These are phyloP conservation scores for Yamadazyma trypodendri DNA, from an alignment of 1,139 yeast genomes.

Conservation along the genomic window DNA sequence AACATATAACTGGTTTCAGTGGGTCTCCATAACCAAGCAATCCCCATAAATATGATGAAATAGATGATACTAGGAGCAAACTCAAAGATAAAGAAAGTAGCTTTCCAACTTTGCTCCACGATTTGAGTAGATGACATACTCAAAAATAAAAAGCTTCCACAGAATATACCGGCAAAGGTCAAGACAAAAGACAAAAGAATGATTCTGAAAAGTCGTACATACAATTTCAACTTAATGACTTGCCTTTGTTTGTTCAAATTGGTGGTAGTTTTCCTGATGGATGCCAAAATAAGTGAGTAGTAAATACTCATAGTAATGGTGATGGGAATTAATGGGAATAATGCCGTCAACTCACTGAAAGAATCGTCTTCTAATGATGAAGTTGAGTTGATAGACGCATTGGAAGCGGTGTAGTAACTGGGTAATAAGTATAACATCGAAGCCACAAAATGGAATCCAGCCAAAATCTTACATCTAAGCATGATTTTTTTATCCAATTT, in stretches of 20 bases:
- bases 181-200: slow-evolving; percentile 63
- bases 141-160: slow-evolving; percentile 69
- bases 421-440: slow-evolving; percentile 68
- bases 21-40: slow-evolving; percentile 96
- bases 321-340: slow-evolving; percentile 63
- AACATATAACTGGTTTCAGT: slow-evolving; percentile 92
- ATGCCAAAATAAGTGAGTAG: slow-evolving; percentile 71
- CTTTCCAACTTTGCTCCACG: slow-evolving; percentile 89
- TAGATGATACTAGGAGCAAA: slow-evolving; percentile 95
- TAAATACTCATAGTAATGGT: slow-evolving; percentile 68
- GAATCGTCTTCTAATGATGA: slow-evolving; percentile 20
- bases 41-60: slow-evolving; percentile 75
- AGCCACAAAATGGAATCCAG: slow-evolving; percentile 68
- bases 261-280: slow-evolving; percentile 73
- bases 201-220: slow-evolving; percentile 72
- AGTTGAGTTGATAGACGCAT: slow-evolving; percentile 19
- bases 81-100: slow-evolving; percentile 82
- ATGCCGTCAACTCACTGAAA: slow-evolving; percentile 26
- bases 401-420: slow-evolving; percentile 48
- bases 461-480: slow-evolving; percentile 78
- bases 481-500: slow-evolving; percentile 73
- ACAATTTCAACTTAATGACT: slow-evolving; percentile 84
- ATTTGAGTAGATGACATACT: slow-evolving; percentile 74
- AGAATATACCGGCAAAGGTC: slow-evolving; percentile 56
- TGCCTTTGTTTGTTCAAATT: slow-evolving; percentile 83